Percentiles rank a stretch among this genome's conserved stretches.
These are phyloP conservation scores for Aureobasidium sp. DNA, from an alignment of 2,329 filamentous ascomycete genomes.

Conservation along the genomic window DNA sequence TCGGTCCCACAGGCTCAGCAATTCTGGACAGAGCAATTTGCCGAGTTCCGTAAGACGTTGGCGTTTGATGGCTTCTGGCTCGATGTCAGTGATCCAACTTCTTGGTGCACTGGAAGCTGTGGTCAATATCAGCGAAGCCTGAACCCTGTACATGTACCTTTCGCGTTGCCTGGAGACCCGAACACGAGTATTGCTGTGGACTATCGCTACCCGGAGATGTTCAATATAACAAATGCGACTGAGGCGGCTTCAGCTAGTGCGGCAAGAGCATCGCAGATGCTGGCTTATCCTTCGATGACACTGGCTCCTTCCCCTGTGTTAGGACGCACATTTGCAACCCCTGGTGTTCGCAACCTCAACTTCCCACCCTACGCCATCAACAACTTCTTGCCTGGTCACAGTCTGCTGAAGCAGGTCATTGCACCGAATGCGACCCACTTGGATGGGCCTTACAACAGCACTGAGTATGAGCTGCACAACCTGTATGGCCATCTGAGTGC, in stretches of 20 bases:
- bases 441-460: conserved; percentile 22
- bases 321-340: conserved; percentile 19
- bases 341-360: conserved; percentile 21
- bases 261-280: conserved; percentile 18
- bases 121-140: conserved; percentile 17
- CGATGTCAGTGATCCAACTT: conserved; percentile 20
- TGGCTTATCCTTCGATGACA: conserved; percentile 18
- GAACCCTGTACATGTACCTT: conserved; percentile 23
- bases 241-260: conserved; percentile 22
- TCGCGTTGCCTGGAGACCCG: conserved; percentile 23
- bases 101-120: conserved; percentile 20
- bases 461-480: conserved; percentile 24
- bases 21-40: conserved; percentile 24
- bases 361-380: conserved; percentile 25
- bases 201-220: conserved; percentile 21
- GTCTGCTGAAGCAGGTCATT: conserved; percentile 20
- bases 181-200: conserved; percentile 21
- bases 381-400: conserved; percentile 21
- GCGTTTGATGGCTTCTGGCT: conserved; percentile 23
- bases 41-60: conserved; percentile 19
- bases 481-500: conserved; percentile 20
- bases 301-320: conserved; percentile 17
- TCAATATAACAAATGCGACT: conserved; percentile 23
- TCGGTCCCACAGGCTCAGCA: conserved; percentile 20
- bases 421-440: conserved; percentile 22